Conservation (phyloP, 1,139 yeast genomes). For the Kodamaea ohmeri region DNA sequence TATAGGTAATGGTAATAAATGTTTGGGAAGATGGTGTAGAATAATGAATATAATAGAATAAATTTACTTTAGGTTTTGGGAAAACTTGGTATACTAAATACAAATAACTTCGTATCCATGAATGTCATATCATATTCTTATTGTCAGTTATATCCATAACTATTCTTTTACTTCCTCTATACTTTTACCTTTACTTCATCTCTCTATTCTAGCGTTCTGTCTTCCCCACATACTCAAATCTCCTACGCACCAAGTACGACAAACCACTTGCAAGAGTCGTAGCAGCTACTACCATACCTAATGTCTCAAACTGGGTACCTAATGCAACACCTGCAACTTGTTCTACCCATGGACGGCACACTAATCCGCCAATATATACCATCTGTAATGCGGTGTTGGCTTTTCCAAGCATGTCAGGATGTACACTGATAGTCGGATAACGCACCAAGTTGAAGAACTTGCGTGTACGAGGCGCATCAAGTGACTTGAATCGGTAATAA, state of each 20-base stretch:
- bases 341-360: slow-evolving; percentile 61
- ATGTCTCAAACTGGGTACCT: slow-evolving; percentile 14
- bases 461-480: slow-evolving; percentile 76
- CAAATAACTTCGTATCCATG: background rate
- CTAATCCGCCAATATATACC: slow-evolving; percentile 78
- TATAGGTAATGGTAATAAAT: too few species aligned
- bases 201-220: too few species aligned
- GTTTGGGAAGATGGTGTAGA: too few species aligned
- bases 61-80: too few species aligned
- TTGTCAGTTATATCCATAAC: too few species aligned
- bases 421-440: slow-evolving; percentile 83
- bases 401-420: slow-evolving; percentile 85
- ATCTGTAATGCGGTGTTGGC: slow-evolving; percentile 89
- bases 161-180: too few species aligned
- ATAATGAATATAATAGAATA: too few species aligned
- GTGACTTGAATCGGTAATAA: slow-evolving; percentile 67
- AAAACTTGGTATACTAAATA: too few species aligned
- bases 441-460: slow-evolving; percentile 71
- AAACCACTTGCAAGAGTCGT: slow-evolving; percentile 81
- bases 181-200: background rate
- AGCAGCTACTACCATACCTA: slow-evolving; percentile 55
- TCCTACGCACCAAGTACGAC: slow-evolving; percentile 44
- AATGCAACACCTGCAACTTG: slow-evolving; percentile 14
- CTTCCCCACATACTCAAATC: slow-evolving; percentile 10
- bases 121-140: background rate